Evolutionary conservation across 2,329 filamentous ascomycete genomes (phyloP).

Genomic region (Nemania sp.): DNA sequence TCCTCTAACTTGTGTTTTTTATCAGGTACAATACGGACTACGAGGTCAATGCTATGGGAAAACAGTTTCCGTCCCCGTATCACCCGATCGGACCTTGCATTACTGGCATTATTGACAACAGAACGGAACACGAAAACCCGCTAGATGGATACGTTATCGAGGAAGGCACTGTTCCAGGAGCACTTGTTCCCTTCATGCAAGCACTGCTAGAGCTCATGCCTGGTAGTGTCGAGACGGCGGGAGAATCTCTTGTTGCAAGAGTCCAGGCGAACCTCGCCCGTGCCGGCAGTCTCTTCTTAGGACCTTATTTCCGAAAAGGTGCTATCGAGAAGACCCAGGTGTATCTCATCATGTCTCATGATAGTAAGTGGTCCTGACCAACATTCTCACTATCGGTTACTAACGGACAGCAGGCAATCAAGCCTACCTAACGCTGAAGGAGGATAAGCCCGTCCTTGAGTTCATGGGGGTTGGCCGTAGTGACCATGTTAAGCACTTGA

Average conservation of each 20-base stretch:
- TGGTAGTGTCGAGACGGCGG: constrained; percentile 47
- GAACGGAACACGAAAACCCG: constrained; percentile 55
- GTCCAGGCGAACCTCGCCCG: constrained; percentile 54
- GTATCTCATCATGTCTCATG: constrained; percentile 70
- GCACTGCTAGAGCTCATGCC: constrained; percentile 60
- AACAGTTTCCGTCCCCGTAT: constrained; percentile 52
- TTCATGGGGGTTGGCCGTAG: constrained; percentile 63
- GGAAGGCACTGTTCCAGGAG: constrained; percentile 64
- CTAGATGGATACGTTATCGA: constrained; percentile 67
- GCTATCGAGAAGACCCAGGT: constrained; percentile 64
- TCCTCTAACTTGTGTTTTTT: constrained; percentile 29
- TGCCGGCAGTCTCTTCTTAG: constrained; percentile 59
- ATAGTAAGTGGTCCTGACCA: constrained; percentile 48
- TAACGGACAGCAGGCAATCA: constrained; percentile 53
- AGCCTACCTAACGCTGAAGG: constrained; percentile 60
- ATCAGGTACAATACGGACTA: constrained; percentile 62
- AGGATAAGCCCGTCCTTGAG: constrained; percentile 63
- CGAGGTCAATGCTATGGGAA: constrained; percentile 61
- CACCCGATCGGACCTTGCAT: constrained; percentile 66
- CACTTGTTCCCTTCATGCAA: constrained; percentile 60
- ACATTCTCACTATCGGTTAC: not conserved
- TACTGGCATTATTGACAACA: constrained; percentile 64
- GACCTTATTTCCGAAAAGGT: constrained; percentile 60
- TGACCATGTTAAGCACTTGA: constrained; percentile 58
- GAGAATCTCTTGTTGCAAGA: constrained; percentile 46